Evolutionary conservation across 1,284 basidiomycete genomes (phyloP).

Genomic region (Cystobasidium slooffiae): DNA sequence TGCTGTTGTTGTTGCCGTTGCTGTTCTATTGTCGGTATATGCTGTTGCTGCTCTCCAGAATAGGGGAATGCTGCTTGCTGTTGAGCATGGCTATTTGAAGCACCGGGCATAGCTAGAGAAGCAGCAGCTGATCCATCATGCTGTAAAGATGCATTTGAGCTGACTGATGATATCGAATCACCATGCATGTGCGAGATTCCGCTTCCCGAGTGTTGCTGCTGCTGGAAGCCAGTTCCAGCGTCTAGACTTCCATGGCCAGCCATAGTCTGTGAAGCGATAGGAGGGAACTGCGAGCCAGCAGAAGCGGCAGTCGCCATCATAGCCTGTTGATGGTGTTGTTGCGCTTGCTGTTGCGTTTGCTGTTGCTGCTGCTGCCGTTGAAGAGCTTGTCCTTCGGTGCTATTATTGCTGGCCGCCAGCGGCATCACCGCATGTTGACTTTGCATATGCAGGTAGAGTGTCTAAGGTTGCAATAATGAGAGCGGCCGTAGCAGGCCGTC

Average conservation of each 20-base stretch:
- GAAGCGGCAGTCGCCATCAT: slow-evolving; percentile 7
- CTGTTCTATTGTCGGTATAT: not conserved
- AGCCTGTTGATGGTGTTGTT: slow-evolving; percentile 22
- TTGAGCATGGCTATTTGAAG: not conserved
- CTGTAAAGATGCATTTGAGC: not conserved
- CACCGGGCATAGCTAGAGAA: not conserved
- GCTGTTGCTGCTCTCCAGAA: slow-evolving; percentile 9
- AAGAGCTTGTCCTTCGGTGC: not conserved
- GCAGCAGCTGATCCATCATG: slow-evolving; percentile 1
- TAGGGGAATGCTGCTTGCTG: not conserved
- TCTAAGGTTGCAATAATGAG: too few relatives aligned
- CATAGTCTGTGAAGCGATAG: not conserved
- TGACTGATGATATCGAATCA: slow-evolving; percentile 7
- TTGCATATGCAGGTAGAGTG: slow-evolving; percentile 1
- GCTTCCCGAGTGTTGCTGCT: not conserved
- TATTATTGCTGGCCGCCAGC: not conserved
- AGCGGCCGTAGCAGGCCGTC: not conserved
- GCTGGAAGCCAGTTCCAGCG: slow-evolving; percentile 13
- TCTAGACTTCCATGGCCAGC: slow-evolving; percentile 7
- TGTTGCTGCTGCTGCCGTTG: slow-evolving; percentile 8
- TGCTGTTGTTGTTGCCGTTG: slow-evolving; percentile 2
- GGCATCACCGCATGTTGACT: slow-evolving; percentile 29
- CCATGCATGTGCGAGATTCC: slow-evolving; percentile 14
- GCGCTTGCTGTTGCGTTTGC: slow-evolving; percentile 10
- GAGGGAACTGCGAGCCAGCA: not conserved